Conservation (phyloP, 306 rosid species). For the Clitoria ternatea region DNA sequence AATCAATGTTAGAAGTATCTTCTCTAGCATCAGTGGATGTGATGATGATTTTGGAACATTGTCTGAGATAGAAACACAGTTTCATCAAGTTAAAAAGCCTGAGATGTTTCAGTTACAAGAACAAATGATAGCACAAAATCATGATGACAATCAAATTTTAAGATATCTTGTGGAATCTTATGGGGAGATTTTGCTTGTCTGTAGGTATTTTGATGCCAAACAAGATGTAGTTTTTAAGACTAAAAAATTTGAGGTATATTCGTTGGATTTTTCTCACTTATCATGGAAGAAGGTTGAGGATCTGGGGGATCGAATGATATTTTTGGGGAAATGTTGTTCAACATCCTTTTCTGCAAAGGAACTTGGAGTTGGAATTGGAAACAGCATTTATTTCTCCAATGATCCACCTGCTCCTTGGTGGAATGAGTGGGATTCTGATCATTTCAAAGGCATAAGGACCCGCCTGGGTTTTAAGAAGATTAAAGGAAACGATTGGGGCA, state of each 20-base stretch:
- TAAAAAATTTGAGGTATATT: slow-evolving; percentile 38
- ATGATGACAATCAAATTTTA: slow-evolving; percentile 16
- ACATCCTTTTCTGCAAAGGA: slow-evolving; percentile 38
- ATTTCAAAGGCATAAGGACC: slow-evolving; percentile 36
- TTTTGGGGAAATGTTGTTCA: slow-evolving; percentile 60
- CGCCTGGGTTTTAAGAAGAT: slow-evolving; percentile 29
- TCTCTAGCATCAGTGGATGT: slow-evolving; percentile 5
- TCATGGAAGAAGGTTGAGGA: slow-evolving; percentile 46
- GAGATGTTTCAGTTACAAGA: slow-evolving; percentile 22
- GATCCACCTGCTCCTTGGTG: slow-evolving; percentile 55
- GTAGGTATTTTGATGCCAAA: slow-evolving; percentile 37
- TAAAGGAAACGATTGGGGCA: slow-evolving; percentile 47
- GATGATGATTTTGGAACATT: neutral
- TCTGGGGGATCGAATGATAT: slow-evolving; percentile 39
- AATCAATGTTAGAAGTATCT: slow-evolving; percentile 30
- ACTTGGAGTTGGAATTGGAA: slow-evolving; percentile 36
- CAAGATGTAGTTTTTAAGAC: slow-evolving; percentile 38
- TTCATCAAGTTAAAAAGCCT: slow-evolving; percentile 35
- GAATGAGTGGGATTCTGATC: slow-evolving; percentile 68
- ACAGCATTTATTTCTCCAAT: slow-evolving; percentile 51
- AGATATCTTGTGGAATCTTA: slow-evolving; percentile 55
- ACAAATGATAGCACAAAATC: neutral
- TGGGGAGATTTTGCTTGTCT: slow-evolving; percentile 53
- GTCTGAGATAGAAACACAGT: slow-evolving; percentile 29
- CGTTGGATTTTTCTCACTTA: slow-evolving; percentile 28